Percentiles rank a stretch among this genome's conserved stretches.
phyloP scores from a whole-genome alignment of 495 filamentous ascomycete genomes.

The Niebla homalea region DNA sequence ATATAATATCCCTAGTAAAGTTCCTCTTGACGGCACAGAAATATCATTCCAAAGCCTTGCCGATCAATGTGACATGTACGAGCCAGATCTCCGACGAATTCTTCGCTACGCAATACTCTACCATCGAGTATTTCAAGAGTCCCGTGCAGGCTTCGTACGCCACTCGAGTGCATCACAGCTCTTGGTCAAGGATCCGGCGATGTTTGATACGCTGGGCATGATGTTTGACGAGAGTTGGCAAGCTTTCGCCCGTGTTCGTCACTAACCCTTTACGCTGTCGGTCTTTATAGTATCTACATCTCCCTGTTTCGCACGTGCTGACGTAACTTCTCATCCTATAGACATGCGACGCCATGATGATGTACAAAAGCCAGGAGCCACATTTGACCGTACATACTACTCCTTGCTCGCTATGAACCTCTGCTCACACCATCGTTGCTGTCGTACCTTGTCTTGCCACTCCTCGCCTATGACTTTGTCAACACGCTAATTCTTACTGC shows the following conservation, averaged over 20 bases:
- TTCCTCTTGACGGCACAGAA: slow-evolving; percentile 9
- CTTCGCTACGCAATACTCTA: slow-evolving; percentile 16
- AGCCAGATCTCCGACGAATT: slow-evolving; percentile 13
- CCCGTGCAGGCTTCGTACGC: slow-evolving; percentile 30
- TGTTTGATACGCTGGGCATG: slow-evolving; percentile 36
- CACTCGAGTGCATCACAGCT: slow-evolving; percentile 36
- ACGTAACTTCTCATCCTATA: too few species aligned
- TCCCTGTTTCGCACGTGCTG: too few species aligned
- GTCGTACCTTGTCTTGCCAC: too few species aligned
- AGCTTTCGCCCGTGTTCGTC: slow-evolving; percentile 2
- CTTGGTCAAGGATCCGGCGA: slow-evolving; percentile 28
- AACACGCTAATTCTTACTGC: too few species aligned
- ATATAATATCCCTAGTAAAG: slow-evolving; percentile 15
- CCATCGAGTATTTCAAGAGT: slow-evolving; percentile 17
- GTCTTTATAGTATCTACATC: too few species aligned
- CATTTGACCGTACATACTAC: too few species aligned
- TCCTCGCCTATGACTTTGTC: too few species aligned
- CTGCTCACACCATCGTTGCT: too few species aligned
- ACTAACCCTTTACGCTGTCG: too few species aligned
- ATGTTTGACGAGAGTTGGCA: slow-evolving; percentile 10
- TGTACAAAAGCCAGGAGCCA: too few species aligned
- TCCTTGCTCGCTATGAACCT: too few species aligned
- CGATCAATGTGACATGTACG: slow-evolving; percentile 1
- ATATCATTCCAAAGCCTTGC: slow-evolving; percentile 16
- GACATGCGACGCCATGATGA: too few species aligned